Evolutionary conservation across 2,329 filamentous ascomycete genomes (phyloP), one percentile per base, ranked within the genome.

Genomic region (Fusarium cyanostomum): DNA sequence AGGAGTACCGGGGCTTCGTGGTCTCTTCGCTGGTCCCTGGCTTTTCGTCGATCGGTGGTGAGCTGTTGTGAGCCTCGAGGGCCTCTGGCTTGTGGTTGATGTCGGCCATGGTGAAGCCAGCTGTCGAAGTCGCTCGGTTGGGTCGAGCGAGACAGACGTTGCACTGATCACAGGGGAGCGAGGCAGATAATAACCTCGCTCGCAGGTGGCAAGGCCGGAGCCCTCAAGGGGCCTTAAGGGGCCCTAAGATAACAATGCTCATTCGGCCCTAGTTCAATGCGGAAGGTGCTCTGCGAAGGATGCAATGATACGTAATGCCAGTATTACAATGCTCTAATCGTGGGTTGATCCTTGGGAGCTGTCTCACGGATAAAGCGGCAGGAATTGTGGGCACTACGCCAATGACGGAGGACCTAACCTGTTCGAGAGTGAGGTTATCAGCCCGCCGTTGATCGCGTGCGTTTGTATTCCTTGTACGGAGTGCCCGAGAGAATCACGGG

Each of bases 1-100:
- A 71, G 4, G 69, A 71, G 48, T 62, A 45, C 16, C 67, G 51
- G 2, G 39, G 41, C 1, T 21, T 28, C 1, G 43, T 35, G 1
- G 44, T 51, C 3, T 55, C 54, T 11, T 66, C 63, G 8, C 50
- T 41, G 9, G 44, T 52, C n/a, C 52, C 60, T 1, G 53, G 28
- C 62, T 71, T 70, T 39, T 68, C 66, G 7, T 69, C 66, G 41
- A 60, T 52, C 24, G 42, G 50, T 2, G 52, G 59, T 6, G 64
- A 30, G 24, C 30, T 41, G 21, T 56, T 55, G 27, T 65, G 52
- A 34, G 56, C 52, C 48, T 59, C 60, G 7, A 56, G 50, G 39
- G 66, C 55, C 45, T 69, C 58, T 13, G 27, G 41, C 42, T 70
- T 71, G 18, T 44, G 26, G 2, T 39, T 45, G 2, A 63, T 56